Evolutionary conservation across 306 rosid genomes (phyloP).

Genomic region (Casuarina equisetifolia): DNA sequence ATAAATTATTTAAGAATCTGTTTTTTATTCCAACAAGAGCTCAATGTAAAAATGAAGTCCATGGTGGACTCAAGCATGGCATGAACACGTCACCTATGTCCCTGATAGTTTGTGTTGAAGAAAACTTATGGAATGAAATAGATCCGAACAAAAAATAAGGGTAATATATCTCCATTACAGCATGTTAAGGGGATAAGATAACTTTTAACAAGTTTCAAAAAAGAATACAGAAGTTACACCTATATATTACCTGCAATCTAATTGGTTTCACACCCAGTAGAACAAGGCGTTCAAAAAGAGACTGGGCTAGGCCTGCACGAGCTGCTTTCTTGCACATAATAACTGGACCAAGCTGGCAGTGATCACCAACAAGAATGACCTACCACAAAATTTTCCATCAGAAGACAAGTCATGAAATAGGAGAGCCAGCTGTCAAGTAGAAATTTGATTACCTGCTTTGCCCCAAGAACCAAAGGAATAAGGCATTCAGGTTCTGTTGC

Average conservation of each 20-base stretch:
- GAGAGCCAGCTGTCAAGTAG: not conserved
- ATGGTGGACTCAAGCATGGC: not conserved
- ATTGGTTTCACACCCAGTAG: conserved; percentile 96
- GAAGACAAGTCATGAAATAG: conserved; percentile 9
- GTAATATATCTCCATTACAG: not conserved
- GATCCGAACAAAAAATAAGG: too few species aligned
- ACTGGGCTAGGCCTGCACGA: conserved; percentile 98
- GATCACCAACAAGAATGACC: conserved; percentile 99
- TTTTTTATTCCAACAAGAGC: not conserved
- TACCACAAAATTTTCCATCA: conserved; percentile 37
- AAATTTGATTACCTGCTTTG: conserved; percentile 73
- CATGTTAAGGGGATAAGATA: not conserved
- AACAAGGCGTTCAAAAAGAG: conserved; percentile 97
- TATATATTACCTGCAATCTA: conserved; percentile 81
- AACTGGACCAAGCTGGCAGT: conserved; percentile 99
- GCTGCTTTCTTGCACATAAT: conserved; percentile 99
- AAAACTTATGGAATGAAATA: not conserved
- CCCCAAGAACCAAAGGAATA: conserved; percentile 98
- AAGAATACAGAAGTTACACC: not conserved
- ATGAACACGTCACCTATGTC: not conserved
- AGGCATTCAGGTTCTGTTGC: conserved; percentile 99
- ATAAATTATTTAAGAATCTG: not conserved
- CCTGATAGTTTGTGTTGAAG: not conserved
- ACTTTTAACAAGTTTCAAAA: not conserved
- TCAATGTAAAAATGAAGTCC: not conserved